phyloP scores from a whole-genome alignment of 2,329 filamentous ascomycete species.

The Botrytis pseudocinerea region DNA sequence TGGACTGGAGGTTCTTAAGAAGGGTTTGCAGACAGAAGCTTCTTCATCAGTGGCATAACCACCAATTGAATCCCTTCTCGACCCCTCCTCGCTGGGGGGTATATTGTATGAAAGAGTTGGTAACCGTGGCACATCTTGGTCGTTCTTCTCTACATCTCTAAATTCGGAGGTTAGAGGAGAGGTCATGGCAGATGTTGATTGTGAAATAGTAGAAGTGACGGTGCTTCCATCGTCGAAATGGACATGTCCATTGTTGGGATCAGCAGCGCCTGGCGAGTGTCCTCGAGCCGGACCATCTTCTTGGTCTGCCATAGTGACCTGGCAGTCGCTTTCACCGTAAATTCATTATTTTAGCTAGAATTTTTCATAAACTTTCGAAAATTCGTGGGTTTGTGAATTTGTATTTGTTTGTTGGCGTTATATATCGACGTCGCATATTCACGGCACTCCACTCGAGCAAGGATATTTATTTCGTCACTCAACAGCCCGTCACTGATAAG shows the following conservation, averaged over 20 bases:
- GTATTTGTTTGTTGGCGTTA: slow-evolving; percentile 5
- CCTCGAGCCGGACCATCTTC: slow-evolving; percentile 33
- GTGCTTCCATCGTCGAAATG: slow-evolving; percentile 36
- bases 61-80: slow-evolving; percentile 28
- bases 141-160: slow-evolving; percentile 29
- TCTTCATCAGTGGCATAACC: slow-evolving; percentile 58
- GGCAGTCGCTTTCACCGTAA: slow-evolving; percentile 3
- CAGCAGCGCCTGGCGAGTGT: slow-evolving; percentile 35
- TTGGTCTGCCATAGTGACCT: slow-evolving; percentile 39
- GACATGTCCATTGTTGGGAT: slow-evolving; percentile 31
- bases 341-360: background rate
- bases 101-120: slow-evolving; percentile 33
- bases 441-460: background rate
- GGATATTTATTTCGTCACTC: slow-evolving; percentile 21
- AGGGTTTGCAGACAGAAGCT: slow-evolving; percentile 57
- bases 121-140: slow-evolving; percentile 36
- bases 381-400: background rate
- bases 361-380: background rate
- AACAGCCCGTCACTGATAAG: slow-evolving; percentile 25
- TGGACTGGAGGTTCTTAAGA: slow-evolving; percentile 55
- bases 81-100: slow-evolving; percentile 29
- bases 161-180: slow-evolving; percentile 39
- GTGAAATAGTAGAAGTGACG: slow-evolving; percentile 32
- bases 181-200: slow-evolving; percentile 40
- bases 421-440: slow-evolving; percentile 12